phyloP scores from a whole-genome alignment of 176 grass and related monocot genomes.

The Aechmea fasciata region DNA sequence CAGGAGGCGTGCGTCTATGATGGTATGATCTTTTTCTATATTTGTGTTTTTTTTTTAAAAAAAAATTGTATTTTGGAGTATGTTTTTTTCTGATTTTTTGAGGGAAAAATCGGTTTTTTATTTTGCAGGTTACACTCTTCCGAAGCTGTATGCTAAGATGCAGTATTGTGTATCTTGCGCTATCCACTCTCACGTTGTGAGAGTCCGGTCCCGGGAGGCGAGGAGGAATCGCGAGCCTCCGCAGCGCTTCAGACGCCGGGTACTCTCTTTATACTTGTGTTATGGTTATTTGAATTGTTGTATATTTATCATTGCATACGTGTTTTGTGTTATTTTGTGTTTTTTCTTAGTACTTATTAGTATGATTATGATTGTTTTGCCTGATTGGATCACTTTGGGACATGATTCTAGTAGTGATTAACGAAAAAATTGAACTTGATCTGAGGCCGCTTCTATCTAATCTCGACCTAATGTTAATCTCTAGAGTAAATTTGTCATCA shows the following conservation, averaged over 20 bases:
- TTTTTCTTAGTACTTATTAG: too few species aligned
- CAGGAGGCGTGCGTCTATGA: conserved; percentile 70
- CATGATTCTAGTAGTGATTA: too few species aligned
- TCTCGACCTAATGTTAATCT: too few species aligned
- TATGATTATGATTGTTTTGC: too few species aligned
- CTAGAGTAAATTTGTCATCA: too few species aligned
- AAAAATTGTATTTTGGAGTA: not conserved
- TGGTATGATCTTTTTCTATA: conserved; percentile 4
- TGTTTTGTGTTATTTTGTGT: not conserved
- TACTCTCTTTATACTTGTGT: not conserved
- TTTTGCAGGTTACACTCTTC: conserved; percentile 40
- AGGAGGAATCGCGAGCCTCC: conserved; percentile 60
- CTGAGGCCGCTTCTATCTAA: too few species aligned
- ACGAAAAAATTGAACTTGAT: too few species aligned
- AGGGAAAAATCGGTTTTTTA: not conserved
- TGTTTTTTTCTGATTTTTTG: not conserved
- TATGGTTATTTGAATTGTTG: not conserved
- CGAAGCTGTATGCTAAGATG: conserved; percentile 56
- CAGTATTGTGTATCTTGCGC: conserved; percentile 61
- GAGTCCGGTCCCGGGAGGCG: conserved; percentile 40
- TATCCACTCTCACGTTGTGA: conserved; percentile 55
- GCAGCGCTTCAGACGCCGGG: conserved; percentile 49
- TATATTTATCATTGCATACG: not conserved
- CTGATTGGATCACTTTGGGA: too few species aligned
- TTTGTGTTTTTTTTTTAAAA: not conserved